Percentiles rank a stretch among this genome's conserved stretches.
These are phyloP conservation scores for Cutaneotrichosporon spelunceum DNA, from an alignment of 1,284 basidiomycete species.

Conservation along the genomic window DNA sequence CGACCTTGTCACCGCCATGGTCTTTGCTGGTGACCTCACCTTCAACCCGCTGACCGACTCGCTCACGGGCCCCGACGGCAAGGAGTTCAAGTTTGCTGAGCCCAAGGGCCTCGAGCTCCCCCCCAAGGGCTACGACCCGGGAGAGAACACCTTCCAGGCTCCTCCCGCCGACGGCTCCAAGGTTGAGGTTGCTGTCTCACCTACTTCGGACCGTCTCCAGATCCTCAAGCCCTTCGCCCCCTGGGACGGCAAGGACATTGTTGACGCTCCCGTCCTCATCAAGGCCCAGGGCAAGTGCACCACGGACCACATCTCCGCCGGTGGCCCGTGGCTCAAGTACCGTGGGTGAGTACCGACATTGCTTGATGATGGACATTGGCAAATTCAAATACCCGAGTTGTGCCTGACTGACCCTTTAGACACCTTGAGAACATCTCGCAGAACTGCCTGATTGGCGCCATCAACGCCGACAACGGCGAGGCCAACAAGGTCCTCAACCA, in stretches of 20 bases:
- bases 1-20: constrained; percentile 94
- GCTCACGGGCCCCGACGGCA: constrained; percentile 68
- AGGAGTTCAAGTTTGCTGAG: constrained; percentile 76
- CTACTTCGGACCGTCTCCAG: constrained; percentile 82
- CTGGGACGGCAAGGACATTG: constrained; percentile 63
- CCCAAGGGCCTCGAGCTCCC: constrained; percentile 85
- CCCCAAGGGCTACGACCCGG: constrained; percentile 73
- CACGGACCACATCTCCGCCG: constrained; percentile 95
- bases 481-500: constrained; percentile 87
- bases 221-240: constrained; percentile 79
- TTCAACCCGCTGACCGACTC: constrained; percentile 89
- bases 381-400: too few relatives aligned
- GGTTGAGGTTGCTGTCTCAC: constrained; percentile 72
- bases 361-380: too few relatives aligned
- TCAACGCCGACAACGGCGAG: constrained; percentile 87
- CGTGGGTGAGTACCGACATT: constrained; percentile 51
- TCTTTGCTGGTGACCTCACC: constrained; percentile 88
- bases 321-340: constrained; percentile 97
- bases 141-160: constrained; percentile 72
- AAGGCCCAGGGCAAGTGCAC: constrained; percentile 96
- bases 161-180: constrained; percentile 72
- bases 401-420: constrained; percentile 39
- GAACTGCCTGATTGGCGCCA: constrained; percentile 78
- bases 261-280: constrained; percentile 81
- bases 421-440: constrained; percentile 95